phyloP scores from a whole-genome alignment of 2,329 filamentous ascomycete species.

The Ophiostoma piceae region DNA sequence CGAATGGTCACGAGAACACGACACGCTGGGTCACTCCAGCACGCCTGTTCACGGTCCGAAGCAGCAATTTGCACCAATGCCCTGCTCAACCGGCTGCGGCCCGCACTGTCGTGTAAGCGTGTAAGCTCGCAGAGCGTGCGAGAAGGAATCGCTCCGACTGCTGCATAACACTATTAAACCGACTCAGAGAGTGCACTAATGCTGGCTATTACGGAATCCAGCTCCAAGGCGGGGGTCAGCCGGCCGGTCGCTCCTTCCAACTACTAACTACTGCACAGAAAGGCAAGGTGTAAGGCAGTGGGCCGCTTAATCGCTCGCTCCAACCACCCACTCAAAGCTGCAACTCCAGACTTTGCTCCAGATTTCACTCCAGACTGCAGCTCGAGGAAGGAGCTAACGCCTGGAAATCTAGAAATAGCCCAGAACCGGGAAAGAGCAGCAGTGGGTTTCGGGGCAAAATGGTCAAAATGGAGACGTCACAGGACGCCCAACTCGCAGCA shows the following conservation, averaged over 20 bases:
- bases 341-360: neutral
- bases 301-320: conserved; percentile 23
- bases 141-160: conserved; percentile 9
- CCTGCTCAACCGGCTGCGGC: neutral
- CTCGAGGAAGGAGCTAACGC: neutral
- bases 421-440: conserved; percentile 2
- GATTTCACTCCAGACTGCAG: neutral
- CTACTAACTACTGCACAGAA: neutral
- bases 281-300: too few relatives aligned
- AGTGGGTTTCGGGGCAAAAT: conserved; percentile 1
- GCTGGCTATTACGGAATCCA: too few relatives aligned
- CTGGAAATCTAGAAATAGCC: neutral
- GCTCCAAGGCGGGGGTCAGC: too few relatives aligned
- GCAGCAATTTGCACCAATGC: neutral
- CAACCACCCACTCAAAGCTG: conserved; percentile 6
- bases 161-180: neutral
- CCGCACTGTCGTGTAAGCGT: neutral
- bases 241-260: too few relatives aligned
- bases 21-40: neutral
- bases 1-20: conserved; percentile 2
- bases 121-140: neutral
- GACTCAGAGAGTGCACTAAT: too few relatives aligned
- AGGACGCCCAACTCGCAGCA: neutral
- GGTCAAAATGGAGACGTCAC: conserved; percentile 11
- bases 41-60: neutral